Evolutionary conservation across 2,329 filamentous ascomycete genomes (phyloP), one percentile per base, ranked within the genome.

Genomic region (Aschersonia sp.): DNA sequence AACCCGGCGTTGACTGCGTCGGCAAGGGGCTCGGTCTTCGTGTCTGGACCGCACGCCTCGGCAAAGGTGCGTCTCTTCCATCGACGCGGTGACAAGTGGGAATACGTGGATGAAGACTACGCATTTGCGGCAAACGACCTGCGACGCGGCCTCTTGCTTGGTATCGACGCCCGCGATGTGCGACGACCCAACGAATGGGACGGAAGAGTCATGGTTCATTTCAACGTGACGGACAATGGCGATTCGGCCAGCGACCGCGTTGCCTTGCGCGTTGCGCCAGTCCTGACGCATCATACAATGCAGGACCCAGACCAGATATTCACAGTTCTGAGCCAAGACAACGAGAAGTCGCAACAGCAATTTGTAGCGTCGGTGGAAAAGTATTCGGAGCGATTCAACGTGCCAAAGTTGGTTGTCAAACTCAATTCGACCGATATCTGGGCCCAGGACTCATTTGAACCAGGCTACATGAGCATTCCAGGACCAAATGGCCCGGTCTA

Each of bases 381-480:
- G n/a, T 47, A 29, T n/a, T 35, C 46, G n/a, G 31, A 12, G 20
- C 3, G 28, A n/a, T n/a, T 41, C 32, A 41, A 41, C 4, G 29
- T 47, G 4, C n/a, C 38, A n/a, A 43, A 52, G 5, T 53, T 57
- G 5, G 40, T 47, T 12, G 5, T 7, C 28, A 47, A 10, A 4
- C 40, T 46, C 12, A n/a, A 47, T 35, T 7, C 6, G 3, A 5
- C 0, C 5, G 63, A 67, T 46, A 52, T 60, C 20, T 70, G 65
- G 67, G 58, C 59, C 0, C 66, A 69, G 45, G 65, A 70, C 48
- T 60, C 63, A 42, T 51, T 69, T 29, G 65, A 69, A 51, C 60
- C 66, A 0, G 66, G 55, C 0, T 70, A 65, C 48, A 53, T 58
- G 0, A 66, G 59, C 44, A 68, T 69, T 47, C 66, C 66, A 0